phyloP scores from a whole-genome alignment of 2,329 filamentous ascomycete species.

The Cryphonectria parasitica region DNA sequence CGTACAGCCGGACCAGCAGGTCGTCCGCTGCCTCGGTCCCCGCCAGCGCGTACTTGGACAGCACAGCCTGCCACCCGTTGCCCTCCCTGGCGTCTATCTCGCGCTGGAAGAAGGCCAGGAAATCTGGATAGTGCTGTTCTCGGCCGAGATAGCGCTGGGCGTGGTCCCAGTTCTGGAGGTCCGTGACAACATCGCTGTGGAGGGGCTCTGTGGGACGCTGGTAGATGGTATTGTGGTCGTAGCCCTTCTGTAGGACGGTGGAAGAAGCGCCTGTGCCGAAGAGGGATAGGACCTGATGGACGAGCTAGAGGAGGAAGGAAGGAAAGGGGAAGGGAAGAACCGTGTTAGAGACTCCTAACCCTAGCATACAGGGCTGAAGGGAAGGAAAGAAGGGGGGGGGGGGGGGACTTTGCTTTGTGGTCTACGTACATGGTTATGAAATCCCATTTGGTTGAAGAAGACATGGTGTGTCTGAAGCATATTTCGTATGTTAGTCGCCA shows the following conservation, averaged over 20 bases:
- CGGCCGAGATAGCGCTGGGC: conserved; percentile 67
- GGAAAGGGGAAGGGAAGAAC: not conserved
- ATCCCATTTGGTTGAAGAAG: conserved; percentile 76
- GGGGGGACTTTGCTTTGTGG: not conserved
- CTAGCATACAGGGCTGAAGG: conserved; percentile 46
- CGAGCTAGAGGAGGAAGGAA: conserved; percentile 49
- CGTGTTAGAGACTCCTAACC: not conserved
- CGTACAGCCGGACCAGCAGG: conserved; percentile 64
- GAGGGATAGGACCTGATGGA: conserved; percentile 75
- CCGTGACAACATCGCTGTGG: conserved; percentile 54
- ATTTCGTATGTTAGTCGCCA: conserved; percentile 8
- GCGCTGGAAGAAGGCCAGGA: conserved; percentile 73
- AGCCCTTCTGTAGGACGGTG: conserved; percentile 63
- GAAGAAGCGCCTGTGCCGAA: conserved; percentile 74
- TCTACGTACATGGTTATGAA: conserved; percentile 79
- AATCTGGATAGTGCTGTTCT: conserved; percentile 69
- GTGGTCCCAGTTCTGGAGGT: conserved; percentile 58
- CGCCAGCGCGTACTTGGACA: conserved; percentile 72
- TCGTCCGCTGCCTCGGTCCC: conserved; percentile 67
- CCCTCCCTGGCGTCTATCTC: conserved; percentile 71
- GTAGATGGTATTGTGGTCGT: conserved; percentile 66
- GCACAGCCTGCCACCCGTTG: conserved; percentile 60
- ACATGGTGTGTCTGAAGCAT: conserved; percentile 64
- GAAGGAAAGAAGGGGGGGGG: too few relatives aligned
- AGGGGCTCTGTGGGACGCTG: conserved; percentile 60